Evolutionary conservation across 192 early-diverging fungal genomes (phyloP).

Genomic region (Coemansia sp.): DNA sequence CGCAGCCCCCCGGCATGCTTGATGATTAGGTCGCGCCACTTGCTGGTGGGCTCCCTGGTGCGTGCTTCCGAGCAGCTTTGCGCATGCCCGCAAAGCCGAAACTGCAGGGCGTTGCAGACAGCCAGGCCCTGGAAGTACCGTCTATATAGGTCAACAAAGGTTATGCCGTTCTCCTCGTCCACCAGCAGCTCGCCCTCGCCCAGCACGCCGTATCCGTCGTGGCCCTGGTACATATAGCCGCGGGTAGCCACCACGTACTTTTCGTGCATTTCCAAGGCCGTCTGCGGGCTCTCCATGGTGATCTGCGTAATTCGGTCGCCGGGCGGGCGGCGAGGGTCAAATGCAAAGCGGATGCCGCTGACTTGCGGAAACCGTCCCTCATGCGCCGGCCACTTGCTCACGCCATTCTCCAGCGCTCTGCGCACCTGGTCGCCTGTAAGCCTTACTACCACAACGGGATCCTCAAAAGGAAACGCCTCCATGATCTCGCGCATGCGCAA

Average conservation of each 20-base stretch:
- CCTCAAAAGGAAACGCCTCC: conserved; percentile 68
- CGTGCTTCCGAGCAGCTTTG: conserved; percentile 26
- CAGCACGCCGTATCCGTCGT: conserved; percentile 60
- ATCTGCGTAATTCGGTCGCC: conserved; percentile 56
- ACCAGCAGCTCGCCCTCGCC: conserved; percentile 52
- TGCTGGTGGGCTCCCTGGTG: not conserved
- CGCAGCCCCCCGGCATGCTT: conserved; percentile 36
- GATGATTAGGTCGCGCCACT: conserved; percentile 36
- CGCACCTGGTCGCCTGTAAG: conserved; percentile 63
- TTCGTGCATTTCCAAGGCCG: conserved; percentile 50
- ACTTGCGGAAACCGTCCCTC: conserved; percentile 70
- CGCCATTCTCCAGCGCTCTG: conserved; percentile 62
- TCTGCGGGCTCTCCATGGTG: conserved; percentile 30
- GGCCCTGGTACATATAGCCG: conserved; percentile 61
- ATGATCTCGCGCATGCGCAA: conserved; percentile 63
- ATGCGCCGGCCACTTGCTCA: conserved; percentile 66
- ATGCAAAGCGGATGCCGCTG: conserved; percentile 61
- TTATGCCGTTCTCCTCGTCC: conserved; percentile 63
- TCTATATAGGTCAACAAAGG: conserved; percentile 56
- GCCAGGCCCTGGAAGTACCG: conserved; percentile 62
- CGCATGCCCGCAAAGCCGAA: conserved; percentile 29
- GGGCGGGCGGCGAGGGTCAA: conserved; percentile 54
- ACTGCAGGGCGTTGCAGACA: conserved; percentile 57
- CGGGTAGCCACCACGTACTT: conserved; percentile 59
- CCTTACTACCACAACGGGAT: conserved; percentile 62